Evolutionary conservation across 2,329 filamentous ascomycete species (phyloP), one percentile per base, ranked within the genome.

Genomic region (Alternaria rosae): DNA sequence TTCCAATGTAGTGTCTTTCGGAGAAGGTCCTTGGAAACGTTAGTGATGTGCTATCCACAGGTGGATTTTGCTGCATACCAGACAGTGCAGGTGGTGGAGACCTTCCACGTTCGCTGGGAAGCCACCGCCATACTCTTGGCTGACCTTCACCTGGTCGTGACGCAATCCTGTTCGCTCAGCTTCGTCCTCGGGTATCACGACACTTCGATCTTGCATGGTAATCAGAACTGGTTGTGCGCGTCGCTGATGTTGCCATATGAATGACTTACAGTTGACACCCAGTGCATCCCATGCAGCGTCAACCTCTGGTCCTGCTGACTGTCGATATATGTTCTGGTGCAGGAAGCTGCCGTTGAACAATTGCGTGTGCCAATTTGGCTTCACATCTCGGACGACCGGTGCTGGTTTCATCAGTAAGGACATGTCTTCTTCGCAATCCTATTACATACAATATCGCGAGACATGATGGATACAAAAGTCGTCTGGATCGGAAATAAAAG

Each of bases 1-100:
- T 89, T 89, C 78, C 84, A 89, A 70, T 85, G 86, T 0, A 88
- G 76, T 0, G 84, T 78, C 69, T 89, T 85, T 2, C 88, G 84
- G 7, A 90, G 70, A 6, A 89, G 80, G 59, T 90, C 87, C 86
- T 84, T 51, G n/a, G 0, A 8, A 23, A 26, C 35, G 59, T 76
- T 60, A 76, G 57, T 42, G 62, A 44, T 26, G 21, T 30, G 23
- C 11, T 20, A 17, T n/a, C 4, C 15, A 20, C 38, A 9, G 17
- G n/a, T 17, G 20, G 6, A 20, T 26, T 23, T 23, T 30, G 35
- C 6, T 50, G 32, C 67, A 62, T 76, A 86, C 85, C 70, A 89
- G 69, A 64, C 88, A 90, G 71, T 89, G 85, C 13, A 87, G 70
- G 62, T 87, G 85, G 68, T 87, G 85, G 73, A 87, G 76, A 7